Evolutionary conservation across 495 filamentous ascomycete species (phyloP).

Genomic region (Platismatia glauca): DNA sequence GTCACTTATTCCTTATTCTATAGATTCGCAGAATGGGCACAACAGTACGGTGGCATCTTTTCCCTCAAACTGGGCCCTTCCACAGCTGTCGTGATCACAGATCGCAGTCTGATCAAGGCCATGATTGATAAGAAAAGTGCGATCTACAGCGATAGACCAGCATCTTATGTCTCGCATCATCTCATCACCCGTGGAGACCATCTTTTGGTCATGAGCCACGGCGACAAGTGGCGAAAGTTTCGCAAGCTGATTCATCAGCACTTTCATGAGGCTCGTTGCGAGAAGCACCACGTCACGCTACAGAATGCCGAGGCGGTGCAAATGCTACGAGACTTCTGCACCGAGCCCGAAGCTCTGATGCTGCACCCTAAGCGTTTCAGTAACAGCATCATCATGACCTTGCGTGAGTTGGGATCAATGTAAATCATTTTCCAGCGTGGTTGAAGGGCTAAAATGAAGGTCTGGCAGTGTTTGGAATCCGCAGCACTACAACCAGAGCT

Average conservation of each 20-base stretch:
- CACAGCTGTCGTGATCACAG: not conserved
- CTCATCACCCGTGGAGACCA: not conserved
- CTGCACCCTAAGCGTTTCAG: constrained; percentile 38
- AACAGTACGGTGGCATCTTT: not conserved
- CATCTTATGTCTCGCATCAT: not conserved
- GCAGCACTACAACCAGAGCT: not conserved
- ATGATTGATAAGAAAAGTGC: not conserved
- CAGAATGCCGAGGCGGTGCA: constrained; percentile 24
- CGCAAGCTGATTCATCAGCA: constrained; percentile 35
- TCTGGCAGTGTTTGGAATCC: not conserved
- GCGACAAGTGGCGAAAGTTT: constrained; percentile 28
- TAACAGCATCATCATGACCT: constrained; percentile 37
- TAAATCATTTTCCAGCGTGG: not conserved
- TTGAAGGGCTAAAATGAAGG: too few species aligned
- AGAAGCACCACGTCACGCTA: constrained; percentile 20
- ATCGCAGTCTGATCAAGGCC: not conserved
- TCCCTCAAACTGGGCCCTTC: not conserved
- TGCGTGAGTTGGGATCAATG: constrained; percentile 31
- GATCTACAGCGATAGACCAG: not conserved
- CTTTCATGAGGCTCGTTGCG: constrained; percentile 31
- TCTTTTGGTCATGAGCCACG: constrained; percentile 32
- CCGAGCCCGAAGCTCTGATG: constrained; percentile 35
- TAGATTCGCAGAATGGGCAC: not conserved
- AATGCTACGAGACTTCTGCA: constrained; percentile 31
- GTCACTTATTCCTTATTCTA: too few species aligned